Percentiles rank a stretch among this genome's conserved stretches.
Conservation (phyloP, 495 filamentous ascomycete genomes). For the Penicillium desertorum region DNA sequence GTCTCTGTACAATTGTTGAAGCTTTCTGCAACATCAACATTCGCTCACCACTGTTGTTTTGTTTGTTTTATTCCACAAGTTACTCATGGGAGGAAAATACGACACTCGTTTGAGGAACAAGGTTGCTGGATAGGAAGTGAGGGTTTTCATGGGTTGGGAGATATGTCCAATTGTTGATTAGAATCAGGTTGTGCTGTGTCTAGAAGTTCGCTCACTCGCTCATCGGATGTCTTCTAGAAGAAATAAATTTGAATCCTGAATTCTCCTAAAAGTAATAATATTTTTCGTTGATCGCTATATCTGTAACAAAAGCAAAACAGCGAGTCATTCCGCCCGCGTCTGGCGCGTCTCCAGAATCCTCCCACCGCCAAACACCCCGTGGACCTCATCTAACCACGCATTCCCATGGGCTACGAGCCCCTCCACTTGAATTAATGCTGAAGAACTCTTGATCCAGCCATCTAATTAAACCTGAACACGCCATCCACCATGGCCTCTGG, state of each 20-base stretch:
- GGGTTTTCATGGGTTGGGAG: background rate
- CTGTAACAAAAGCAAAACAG: background rate
- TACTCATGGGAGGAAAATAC: background rate
- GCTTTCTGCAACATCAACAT: background rate
- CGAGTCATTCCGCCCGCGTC: constrained; percentile 24
- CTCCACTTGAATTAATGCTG: constrained; percentile 10
- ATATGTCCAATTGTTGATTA: background rate
- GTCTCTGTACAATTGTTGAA: background rate
- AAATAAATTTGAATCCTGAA: background rate
- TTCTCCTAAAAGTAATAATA: background rate
- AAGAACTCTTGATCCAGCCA: constrained; percentile 1
- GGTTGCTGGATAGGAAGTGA: background rate
- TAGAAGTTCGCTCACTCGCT: background rate
- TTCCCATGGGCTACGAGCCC: constrained; percentile 14
- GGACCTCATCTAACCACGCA: constrained; percentile 15
- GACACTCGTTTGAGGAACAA: background rate
- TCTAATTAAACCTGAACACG: constrained; percentile 1
- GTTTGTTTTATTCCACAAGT: background rate
- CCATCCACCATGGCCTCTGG: constrained; percentile 31
- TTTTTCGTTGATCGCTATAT: background rate
- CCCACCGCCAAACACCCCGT: constrained; percentile 27
- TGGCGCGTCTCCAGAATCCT: constrained; percentile 32
- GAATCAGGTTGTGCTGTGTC: background rate
- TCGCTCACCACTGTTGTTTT: background rate
- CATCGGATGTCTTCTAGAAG: background rate